phyloP scores from a whole-genome alignment of 2,329 filamentous ascomycete species.

The Beauveria varroae region DNA sequence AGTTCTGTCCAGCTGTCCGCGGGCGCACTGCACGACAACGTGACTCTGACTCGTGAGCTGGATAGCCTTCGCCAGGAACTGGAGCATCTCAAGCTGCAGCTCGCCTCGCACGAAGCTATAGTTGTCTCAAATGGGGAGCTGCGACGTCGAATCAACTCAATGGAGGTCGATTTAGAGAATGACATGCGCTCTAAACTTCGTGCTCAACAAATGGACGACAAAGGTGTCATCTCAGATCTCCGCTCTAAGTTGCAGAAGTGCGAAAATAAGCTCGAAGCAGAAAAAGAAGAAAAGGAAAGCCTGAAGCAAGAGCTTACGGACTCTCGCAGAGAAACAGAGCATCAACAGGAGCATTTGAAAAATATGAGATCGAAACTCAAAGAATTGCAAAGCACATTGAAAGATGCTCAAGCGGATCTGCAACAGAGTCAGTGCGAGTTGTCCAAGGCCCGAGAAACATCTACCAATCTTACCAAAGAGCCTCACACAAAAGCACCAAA shows the following conservation, averaged over 20 bases:
- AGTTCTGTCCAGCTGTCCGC: conserved; percentile 60
- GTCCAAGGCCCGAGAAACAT: neutral
- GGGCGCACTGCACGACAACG: conserved; percentile 56
- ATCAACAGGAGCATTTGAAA: conserved; percentile 63
- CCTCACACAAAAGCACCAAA: neutral
- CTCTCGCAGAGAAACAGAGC: conserved; percentile 53
- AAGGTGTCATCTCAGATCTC: conserved; percentile 26
- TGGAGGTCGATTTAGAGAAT: conserved; percentile 76
- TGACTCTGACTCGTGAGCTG: conserved; percentile 44
- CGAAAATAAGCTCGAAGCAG: conserved; percentile 29
- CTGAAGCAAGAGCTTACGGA: conserved; percentile 45
- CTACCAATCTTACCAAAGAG: neutral
- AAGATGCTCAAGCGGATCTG: conserved; percentile 46
- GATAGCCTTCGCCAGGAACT: conserved; percentile 47
- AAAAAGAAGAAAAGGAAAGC: conserved; percentile 40
- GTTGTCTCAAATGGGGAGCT: conserved; percentile 73
- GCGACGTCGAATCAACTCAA: conserved; percentile 66
- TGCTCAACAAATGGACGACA: conserved; percentile 21
- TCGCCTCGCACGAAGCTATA: conserved; percentile 55
- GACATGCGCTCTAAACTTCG: conserved; percentile 45
- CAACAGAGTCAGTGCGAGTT: conserved; percentile 48
- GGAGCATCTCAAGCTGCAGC: conserved; percentile 47
- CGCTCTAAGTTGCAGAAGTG: conserved; percentile 28
- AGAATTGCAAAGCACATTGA: conserved; percentile 41
- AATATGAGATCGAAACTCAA: conserved; percentile 63